Evolutionary conservation across 2,329 filamentous ascomycete species (phyloP), one percentile per base, ranked within the genome.

Genomic region (Penicillium sp.): DNA sequence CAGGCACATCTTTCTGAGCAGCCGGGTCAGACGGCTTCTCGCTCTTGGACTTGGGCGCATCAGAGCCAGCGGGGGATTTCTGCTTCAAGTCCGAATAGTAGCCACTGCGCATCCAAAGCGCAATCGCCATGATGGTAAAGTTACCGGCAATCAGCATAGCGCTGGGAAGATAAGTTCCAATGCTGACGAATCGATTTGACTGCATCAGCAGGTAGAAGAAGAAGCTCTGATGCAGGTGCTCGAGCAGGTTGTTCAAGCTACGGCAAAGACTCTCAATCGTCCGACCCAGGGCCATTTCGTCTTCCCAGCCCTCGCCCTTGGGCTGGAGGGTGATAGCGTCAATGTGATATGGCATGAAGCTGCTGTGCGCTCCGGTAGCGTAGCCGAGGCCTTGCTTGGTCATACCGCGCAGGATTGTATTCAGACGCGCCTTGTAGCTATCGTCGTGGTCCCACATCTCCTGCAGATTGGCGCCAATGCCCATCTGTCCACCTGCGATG

Each of bases 141-240:
- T 93, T 97, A 45, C 89, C 90, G 1, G 95, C 95, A 58, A 99
- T 84, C 53, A 98, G 79, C 95, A 99, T 99, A n/a, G 95, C 95
- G 68, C 92, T 96, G 0, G 95, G 95, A 3, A 99, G 83, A 72
- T 99, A 99, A 1, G 94, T 99, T 15, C 95, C 95, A 64, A 99
- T 99, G 77, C 93, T 98, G 67, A 98, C 95, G 73, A 99, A 99
- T 11, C 93, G 88, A 69, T 95, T 91, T 34, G 88, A 86, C 67
- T 96, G 89, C 86, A 98, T 92, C 47, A 99, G 83, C 54, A 99
- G 82, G 75, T 99, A 99, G 79, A 99, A 98, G 84, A 99, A 99
- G 82, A 99, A 99, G 75, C 93, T 97, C 79, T 99, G 95, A 74
- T 99, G 95, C 62, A 99, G 83, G 74, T 99, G 93, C 78, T 99